phyloP scores from a whole-genome alignment of 192 early-diverging fungal species.

The Chytriomyces sp. region DNA sequence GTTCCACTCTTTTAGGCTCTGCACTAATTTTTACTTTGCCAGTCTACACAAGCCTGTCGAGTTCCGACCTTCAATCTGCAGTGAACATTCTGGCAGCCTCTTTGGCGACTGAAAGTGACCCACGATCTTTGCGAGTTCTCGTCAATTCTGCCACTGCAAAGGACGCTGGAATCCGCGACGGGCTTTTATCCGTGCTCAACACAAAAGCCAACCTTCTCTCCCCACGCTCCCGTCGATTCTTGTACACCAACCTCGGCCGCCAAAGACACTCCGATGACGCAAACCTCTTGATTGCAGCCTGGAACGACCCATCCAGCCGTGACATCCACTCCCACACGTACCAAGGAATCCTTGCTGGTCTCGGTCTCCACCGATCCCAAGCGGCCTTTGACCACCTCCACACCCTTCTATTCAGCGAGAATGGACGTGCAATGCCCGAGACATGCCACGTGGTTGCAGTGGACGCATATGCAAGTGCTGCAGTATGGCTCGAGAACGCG shows the following conservation, averaged over 20 bases:
- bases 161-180: constrained; percentile 45
- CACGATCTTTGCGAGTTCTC: constrained; percentile 35
- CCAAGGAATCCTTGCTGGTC: constrained; percentile 47
- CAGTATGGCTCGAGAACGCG: constrained; percentile 30
- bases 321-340: constrained; percentile 40
- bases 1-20: not conserved
- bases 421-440: constrained; percentile 32
- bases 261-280: constrained; percentile 55
- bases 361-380: constrained; percentile 46
- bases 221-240: constrained; percentile 4
- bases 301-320: constrained; percentile 35
- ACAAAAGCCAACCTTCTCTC: constrained; percentile 3
- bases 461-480: constrained; percentile 21
- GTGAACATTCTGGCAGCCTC: constrained; percentile 47
- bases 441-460: constrained; percentile 30
- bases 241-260: constrained; percentile 40
- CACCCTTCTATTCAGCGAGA: constrained; percentile 9
- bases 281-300: constrained; percentile 43
- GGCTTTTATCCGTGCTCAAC: constrained; percentile 39
- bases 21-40: not conserved
- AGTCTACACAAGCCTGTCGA: constrained; percentile 47
- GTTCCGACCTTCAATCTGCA: constrained; percentile 38
- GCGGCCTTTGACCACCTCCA: constrained; percentile 50
- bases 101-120: constrained; percentile 48
- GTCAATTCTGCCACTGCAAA: constrained; percentile 8